Base-by-base conservation (phyloP, 441 rosid genomes). In the Brassica hybrid region DNA sequence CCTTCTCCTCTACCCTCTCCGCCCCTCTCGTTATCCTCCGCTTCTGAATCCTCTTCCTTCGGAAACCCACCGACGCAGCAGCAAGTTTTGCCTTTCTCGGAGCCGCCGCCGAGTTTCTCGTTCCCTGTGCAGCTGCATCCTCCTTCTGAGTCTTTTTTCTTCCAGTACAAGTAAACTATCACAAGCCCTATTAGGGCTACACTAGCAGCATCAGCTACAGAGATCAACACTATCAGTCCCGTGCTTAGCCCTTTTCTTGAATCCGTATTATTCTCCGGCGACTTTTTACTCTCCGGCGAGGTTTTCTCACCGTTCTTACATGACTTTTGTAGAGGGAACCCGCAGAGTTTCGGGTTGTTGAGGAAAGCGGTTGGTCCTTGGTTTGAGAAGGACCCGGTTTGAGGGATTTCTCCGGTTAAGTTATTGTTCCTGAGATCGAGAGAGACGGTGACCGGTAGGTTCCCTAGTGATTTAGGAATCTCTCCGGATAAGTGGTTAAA, bases 321-420 rank as follows among this genome's bases (percentile, higher is more conserved):
- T 1, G 94, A 57, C 75, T 88, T 91, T 74, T 93, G 94, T 17
- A 95, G 91, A 79, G 99, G 99, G 65, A 95, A 93, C 1, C 99
- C 99, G 43, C 98, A 95, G 41, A 95, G 65, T 19, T 75, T 74
- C 10, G 98, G 95, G 13, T 95, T 95, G 36, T 84, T 80, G 70
- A 91, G 92, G 67, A 95, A 95, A 21, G 97, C 98, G 11, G 97
- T 95, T 48, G 98, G 99, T 67, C 99, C 98, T 65, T 93, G 99
- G 83, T 91, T 93, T 0, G 90, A 83, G 83, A 95, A 93, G 1
- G 99, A 93, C 19, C 97, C 99, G 0, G 92, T 83, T 81, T 93
- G 97, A 38, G 99, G 99, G 23, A 95, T 93, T 78, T 92, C 91
- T 0, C 98, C 98, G 80, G 83, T 87, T n/a, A 95, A 82, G 76